Evolutionary conservation across 345 rosid genomes (phyloP).

Genomic region (Theobroma cacao): DNA sequence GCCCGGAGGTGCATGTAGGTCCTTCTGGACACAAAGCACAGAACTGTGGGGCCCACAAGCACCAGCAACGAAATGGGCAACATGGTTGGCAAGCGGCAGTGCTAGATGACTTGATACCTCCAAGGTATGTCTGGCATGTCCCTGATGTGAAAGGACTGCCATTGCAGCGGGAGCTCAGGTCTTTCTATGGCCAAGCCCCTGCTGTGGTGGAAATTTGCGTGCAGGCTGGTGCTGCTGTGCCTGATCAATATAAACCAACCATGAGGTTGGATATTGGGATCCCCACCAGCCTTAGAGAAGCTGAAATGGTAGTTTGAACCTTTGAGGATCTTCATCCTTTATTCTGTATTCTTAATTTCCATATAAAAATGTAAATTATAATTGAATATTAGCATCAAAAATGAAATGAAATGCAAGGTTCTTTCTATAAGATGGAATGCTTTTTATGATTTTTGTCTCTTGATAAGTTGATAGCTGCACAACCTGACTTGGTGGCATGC

Average conservation of each 20-base stretch:
- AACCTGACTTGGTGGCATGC: background rate
- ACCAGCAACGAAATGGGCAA: constrained; percentile 93
- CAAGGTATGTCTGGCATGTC: constrained; percentile 92
- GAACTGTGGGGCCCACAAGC: constrained; percentile 93
- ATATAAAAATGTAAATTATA: background rate
- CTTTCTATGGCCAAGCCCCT: constrained; percentile 89
- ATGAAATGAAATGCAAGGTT: background rate
- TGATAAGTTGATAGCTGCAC: background rate
- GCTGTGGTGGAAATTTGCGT: constrained; percentile 83
- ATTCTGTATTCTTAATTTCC: background rate
- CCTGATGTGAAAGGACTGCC: constrained; percentile 74
- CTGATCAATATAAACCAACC: constrained; percentile 77
- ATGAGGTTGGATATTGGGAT: constrained; percentile 97
- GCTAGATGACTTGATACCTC: constrained; percentile 84
- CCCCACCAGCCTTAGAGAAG: constrained; percentile 65
- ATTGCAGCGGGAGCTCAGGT: constrained; percentile 62
- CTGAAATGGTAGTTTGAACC: constrained; percentile 90
- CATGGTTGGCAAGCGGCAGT: constrained; percentile 96
- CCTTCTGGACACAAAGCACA: constrained; percentile 89
- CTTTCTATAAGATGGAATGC: background rate
- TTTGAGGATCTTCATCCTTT: background rate
- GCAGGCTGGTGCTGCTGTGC: constrained; percentile 78
- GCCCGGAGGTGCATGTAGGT: constrained; percentile 94
- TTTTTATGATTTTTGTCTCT: background rate
- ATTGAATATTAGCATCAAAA: background rate